Conservation (phyloP, 495 filamentous ascomycete species). For the Penicillium daleae region DNA sequence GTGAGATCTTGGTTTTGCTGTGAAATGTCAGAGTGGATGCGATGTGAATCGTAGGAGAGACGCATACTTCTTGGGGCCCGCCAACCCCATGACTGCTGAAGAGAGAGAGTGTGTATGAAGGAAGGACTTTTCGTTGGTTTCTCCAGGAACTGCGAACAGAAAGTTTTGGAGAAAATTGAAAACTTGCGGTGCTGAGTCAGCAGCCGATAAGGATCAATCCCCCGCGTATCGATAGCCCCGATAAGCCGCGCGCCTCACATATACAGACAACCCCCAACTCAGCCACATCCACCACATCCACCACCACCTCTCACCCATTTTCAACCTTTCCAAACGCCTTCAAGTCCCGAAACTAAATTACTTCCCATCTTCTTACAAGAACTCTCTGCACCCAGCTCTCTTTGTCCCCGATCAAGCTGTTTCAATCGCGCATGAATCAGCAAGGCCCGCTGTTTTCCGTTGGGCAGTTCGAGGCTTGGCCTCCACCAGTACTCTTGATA, state of each 20-base stretch:
- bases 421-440: conserved; percentile 4
- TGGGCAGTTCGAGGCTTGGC: conserved; percentile 13
- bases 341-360: no score
- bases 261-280: neutral
- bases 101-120: neutral
- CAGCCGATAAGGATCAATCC: conserved; percentile 13
- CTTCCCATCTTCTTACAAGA: neutral
- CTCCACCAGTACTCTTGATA: conserved; percentile 11
- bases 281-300: neutral
- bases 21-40: conserved; percentile 3
- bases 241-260: neutral
- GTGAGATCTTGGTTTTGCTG: conserved; percentile 80
- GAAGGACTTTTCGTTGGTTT: neutral
- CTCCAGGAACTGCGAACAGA: conserved; percentile 2
- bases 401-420: neutral
- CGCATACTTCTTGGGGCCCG: conserved; percentile 69
- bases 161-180: conserved; percentile 11
- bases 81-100: conserved; percentile 66
- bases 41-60: neutral
- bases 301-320: neutral
- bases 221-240: neutral
- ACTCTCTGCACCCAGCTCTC: neutral
- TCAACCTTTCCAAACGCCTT: neutral
- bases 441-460: neutral
- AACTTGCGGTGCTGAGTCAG: conserved; percentile 19